phyloP scores from a whole-genome alignment of 805 yeast genomes.

The Ogataea methylovora region DNA sequence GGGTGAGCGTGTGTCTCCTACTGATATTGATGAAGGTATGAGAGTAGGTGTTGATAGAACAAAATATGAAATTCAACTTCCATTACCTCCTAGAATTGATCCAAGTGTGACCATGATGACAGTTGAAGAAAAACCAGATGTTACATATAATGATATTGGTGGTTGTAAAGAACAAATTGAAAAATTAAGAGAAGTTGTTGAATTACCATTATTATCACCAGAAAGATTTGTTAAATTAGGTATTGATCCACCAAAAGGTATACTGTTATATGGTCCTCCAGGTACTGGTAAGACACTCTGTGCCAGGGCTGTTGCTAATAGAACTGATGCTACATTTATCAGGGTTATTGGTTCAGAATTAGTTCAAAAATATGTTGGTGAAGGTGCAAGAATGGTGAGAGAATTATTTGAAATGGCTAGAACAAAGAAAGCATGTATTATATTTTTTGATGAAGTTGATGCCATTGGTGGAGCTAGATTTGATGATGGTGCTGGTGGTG shows the following conservation, averaged over 20 bases:
- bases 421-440: slow-evolving; percentile 95
- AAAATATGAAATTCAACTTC: slow-evolving; percentile 93
- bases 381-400: slow-evolving; percentile 99
- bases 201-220: slow-evolving; percentile 86
- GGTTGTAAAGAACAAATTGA: slow-evolving; percentile 99
- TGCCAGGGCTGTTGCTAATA: slow-evolving; percentile 98
- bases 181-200: slow-evolving; percentile 92
- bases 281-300: slow-evolving; percentile 98
- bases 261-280: slow-evolving; percentile 93
- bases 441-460: slow-evolving; percentile 96
- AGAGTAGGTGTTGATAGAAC: slow-evolving; percentile 98
- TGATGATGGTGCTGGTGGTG: slow-evolving; percentile 99
- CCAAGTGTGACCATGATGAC: slow-evolving; percentile 99
- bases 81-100: slow-evolving; percentile 95
- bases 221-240: slow-evolving; percentile 96
- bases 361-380: slow-evolving; percentile 98
- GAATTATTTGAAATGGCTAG: slow-evolving; percentile 99
- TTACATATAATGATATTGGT: slow-evolving; percentile 96
- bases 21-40: slow-evolving; percentile 99
- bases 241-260: slow-evolving; percentile 98
- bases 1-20: slow-evolving; percentile 96
- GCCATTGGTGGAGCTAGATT: slow-evolving; percentile 99
- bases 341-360: slow-evolving; percentile 97
- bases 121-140: slow-evolving; percentile 98
- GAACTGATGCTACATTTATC: slow-evolving; percentile 98